phyloP scores from a whole-genome alignment of 1,284 basidiomycete species.

The Heliocybe sulcata region DNA sequence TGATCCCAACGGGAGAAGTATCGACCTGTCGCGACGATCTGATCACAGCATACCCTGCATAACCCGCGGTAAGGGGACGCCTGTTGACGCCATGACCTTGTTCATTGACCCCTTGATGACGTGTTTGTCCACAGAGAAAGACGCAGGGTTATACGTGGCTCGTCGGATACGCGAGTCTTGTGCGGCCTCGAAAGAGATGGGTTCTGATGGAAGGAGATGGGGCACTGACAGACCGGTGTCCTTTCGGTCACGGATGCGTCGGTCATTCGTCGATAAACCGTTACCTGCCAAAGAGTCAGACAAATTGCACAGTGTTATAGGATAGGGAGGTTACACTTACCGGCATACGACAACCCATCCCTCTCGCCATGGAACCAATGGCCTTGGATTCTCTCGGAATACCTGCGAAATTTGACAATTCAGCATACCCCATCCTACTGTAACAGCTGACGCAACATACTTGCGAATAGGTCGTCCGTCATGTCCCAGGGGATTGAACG shows the following conservation, averaged over 20 bases:
- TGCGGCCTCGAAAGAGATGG: slow-evolving; percentile 26
- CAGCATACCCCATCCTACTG: background rate
- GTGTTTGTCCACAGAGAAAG: slow-evolving; percentile 35
- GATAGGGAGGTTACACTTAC: slow-evolving; percentile 25
- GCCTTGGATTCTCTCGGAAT: slow-evolving; percentile 25
- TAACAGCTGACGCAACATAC: slow-evolving; percentile 26
- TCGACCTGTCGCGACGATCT: background rate
- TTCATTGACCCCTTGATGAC: slow-evolving; percentile 49
- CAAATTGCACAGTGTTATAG: slow-evolving; percentile 1
- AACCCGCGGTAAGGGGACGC: background rate
- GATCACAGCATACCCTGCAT: background rate
- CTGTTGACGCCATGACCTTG: slow-evolving; percentile 18
- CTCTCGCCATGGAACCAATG: slow-evolving; percentile 60
- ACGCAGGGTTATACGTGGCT: slow-evolving; percentile 26
- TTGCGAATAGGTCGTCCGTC: slow-evolving; percentile 55
- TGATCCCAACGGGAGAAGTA: background rate
- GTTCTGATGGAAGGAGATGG: slow-evolving; percentile 16
- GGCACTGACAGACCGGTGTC: background rate
- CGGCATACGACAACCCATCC: slow-evolving; percentile 48
- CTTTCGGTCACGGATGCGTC: background rate
- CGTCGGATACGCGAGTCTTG: slow-evolving; percentile 34
- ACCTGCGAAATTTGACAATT: slow-evolving; percentile 16
- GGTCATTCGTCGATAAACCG: background rate
- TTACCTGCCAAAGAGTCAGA: slow-evolving; percentile 8
- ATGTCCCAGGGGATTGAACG: slow-evolving; percentile 50